Evolutionary conservation across 305 asterid species (phyloP).

Genomic region (Striga hermonthica): DNA sequence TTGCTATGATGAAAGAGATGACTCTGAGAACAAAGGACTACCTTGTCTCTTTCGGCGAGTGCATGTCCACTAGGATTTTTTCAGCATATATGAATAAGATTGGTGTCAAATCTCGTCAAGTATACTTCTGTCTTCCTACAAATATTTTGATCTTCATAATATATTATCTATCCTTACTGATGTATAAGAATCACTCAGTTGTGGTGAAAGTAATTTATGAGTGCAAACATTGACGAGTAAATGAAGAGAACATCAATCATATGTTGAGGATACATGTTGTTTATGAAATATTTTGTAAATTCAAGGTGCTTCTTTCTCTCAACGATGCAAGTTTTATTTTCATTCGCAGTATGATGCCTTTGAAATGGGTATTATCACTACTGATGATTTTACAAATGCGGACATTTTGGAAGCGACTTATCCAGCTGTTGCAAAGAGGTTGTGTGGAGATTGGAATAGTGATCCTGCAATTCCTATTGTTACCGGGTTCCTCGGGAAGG

Average conservation of each 20-base stretch:
- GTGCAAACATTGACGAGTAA: background rate
- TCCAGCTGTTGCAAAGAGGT: slow-evolving; percentile 89
- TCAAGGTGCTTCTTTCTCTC: background rate
- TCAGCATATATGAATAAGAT: slow-evolving; percentile 80
- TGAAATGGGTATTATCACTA: slow-evolving; percentile 85
- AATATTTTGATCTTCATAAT: slow-evolving; percentile 8
- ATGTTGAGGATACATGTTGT: slow-evolving; percentile 1
- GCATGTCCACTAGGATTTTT: slow-evolving; percentile 97
- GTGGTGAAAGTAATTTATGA: background rate
- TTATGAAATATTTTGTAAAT: background rate
- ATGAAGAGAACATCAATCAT: background rate
- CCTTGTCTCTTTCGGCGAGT: slow-evolving; percentile 92
- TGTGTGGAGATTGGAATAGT: slow-evolving; percentile 72
- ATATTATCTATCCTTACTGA: background rate
- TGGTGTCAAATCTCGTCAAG: slow-evolving; percentile 86
- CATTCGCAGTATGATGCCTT: slow-evolving; percentile 89
- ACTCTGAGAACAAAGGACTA: slow-evolving; percentile 79
- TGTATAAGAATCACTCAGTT: background rate
- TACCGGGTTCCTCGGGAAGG: slow-evolving; percentile 99
- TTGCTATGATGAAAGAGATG: slow-evolving; percentile 94
- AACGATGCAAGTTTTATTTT: background rate
- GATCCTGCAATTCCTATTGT: slow-evolving; percentile 90
- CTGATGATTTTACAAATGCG: slow-evolving; percentile 97
- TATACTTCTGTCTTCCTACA: slow-evolving; percentile 38
- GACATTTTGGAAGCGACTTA: slow-evolving; percentile 96